Evolutionary conservation across 768 basidiomycete species (phyloP), one percentile per base, ranked within the genome.

Genomic region (Suillus fuscotomentosus): DNA sequence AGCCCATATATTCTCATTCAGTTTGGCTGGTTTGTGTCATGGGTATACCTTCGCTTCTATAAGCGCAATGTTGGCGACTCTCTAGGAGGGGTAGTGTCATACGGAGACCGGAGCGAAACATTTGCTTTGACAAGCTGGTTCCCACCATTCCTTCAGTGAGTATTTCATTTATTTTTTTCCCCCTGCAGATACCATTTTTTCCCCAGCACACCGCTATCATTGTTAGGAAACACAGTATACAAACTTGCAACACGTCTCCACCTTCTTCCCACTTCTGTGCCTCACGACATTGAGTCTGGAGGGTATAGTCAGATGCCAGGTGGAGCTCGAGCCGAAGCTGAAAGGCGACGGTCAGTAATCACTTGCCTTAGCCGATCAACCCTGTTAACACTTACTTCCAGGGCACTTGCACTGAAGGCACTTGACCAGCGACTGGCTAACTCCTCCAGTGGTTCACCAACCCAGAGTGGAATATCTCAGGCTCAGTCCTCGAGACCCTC

Each of bases 1-100:
- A 90, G 88, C 63, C 95, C 94, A 17, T 97, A 88, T 81, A 94
- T 96, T 60, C 79, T 95, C 72, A 95, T 99, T 67, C 97, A 99
- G 73, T 99, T 98, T 75, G 97, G 97, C n/a, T 99, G 97, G 95
- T 90, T 97, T 63, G 92, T 95, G 9, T 86, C 91, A 39, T 99
- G 95, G 92, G 83, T 93, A 61, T 99, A 97, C 78, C 85, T 99
- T 41, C 88, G 97, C 43, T 99, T 99, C 82, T 95, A 98, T 83
- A 99, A 99, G 80, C 89, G 91, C 75, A 91, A 90, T 71, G 79
- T 84, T 5, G 82, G 81, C 41, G 92, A 94, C 63, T 75, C 84
- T 0, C 73, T 86, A 41, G 85, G 83, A 55, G 89, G 90, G 5
- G 79, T 79, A 5, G 84, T 81, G n/a, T 85, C 87, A 5, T 91